Evolutionary conservation across 1,284 basidiomycete genomes (phyloP), one percentile per base, ranked within the genome.

Genomic region (Papiliotrema fonsecae): DNA sequence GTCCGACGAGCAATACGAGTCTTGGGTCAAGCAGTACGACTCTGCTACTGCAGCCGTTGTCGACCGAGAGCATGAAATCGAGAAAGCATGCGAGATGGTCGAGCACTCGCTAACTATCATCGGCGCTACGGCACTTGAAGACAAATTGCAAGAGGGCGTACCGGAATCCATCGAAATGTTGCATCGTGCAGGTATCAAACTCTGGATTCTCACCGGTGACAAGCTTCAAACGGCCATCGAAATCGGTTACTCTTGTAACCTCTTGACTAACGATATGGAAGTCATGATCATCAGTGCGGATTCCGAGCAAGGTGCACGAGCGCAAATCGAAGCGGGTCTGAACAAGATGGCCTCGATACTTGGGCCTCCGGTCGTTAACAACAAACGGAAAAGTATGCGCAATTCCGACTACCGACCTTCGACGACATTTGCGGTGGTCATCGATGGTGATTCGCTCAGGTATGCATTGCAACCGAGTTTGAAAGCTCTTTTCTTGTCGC

Each of bases 211-310:
- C 9, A 62, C 69, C 82, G 92, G 92, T 42, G 93, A 97, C 77
- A 97, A 97, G 74, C 79, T 97, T 1, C 93, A 97, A 74, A 97
- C 93, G 3, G 93, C 93, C 18, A 97, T 97, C 66, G 93, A 97
- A 70, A 97, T 97, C 52, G 86, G 85, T 26, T 92, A 90, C 79
- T 85, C 86, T 61, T 96, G 92, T 75, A 94, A 94, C 68, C 76
- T 96, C 13, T 80, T 96, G 55, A 93, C 92, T 73, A 84, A 80
- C 66, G 83, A 87, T 54, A 94, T 77, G 75, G 92, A 97, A 57
- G 78, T 97, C 55, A 97, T 97, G 90, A 97, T 97, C 64, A 78
- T 97, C 31, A 91, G 89, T 0, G 87, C 93, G 0, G 87, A 91
- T 56, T 81, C 82, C 0, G 75, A 79, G 31, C 84, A 86, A 46